Evolutionary conservation across 768 basidiomycete genomes (phyloP).

Genomic region (Termitomyces titanicus): DNA sequence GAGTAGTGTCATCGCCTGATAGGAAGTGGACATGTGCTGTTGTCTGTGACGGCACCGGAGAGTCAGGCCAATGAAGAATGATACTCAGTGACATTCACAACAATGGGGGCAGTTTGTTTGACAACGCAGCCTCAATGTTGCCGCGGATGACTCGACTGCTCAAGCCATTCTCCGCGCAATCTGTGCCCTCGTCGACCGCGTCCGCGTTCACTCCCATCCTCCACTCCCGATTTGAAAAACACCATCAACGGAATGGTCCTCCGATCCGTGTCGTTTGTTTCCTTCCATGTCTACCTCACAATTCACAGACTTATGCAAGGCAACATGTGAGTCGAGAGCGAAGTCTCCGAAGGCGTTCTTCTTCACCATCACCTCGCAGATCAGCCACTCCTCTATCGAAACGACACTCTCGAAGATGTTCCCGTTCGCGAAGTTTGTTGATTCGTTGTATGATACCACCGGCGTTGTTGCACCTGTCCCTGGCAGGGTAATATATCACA

Average conservation of each 20-base stretch:
- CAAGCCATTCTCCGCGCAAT: no score
- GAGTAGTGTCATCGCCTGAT: no score
- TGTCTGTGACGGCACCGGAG: no score
- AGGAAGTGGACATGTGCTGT: no score
- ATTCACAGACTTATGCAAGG: slow-evolving; percentile 81
- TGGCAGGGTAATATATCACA: no score
- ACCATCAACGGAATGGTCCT: slow-evolving; percentile 61
- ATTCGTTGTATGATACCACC: slow-evolving; percentile 74
- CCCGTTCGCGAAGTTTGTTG: slow-evolving; percentile 86
- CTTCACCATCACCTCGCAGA: slow-evolving; percentile 91
- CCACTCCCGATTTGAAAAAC: slow-evolving; percentile 78
- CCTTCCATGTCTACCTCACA: slow-evolving; percentile 31
- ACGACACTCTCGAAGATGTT: slow-evolving; percentile 73
- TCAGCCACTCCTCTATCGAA: slow-evolving; percentile 73
- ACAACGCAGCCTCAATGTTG: no score
- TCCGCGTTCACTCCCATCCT: no score
- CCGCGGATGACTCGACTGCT: no score
- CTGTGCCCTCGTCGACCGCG: no score
- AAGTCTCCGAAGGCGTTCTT: slow-evolving; percentile 92
- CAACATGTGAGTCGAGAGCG: slow-evolving; percentile 98
- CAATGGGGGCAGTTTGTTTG: no score
- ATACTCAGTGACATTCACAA: no score
- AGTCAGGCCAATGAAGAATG: no score
- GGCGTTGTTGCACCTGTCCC: slow-evolving; percentile 76
- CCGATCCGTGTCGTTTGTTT: slow-evolving; percentile 23